Evolutionary conservation across 805 yeast genomes (phyloP), one percentile per base, ranked within the genome.

Genomic region (Saturnispora diversa): DNA sequence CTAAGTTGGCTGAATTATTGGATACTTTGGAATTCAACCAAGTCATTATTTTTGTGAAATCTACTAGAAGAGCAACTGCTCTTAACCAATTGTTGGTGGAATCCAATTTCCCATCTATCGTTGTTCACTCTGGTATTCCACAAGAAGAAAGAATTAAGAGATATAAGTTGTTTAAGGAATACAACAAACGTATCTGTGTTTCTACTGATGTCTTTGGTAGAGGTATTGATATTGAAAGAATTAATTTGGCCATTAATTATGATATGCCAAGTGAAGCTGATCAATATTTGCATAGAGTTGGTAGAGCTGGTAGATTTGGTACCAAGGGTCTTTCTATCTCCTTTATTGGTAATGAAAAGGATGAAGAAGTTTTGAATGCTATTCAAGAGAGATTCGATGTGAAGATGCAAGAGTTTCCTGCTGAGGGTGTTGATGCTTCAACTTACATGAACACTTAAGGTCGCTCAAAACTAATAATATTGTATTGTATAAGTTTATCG

Each of bases 251-350:
- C 47, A 87, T 90, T 72, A 92, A 90, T 74, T 90, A 90, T 67
- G 98, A 90, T 68, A 70, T 90, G 72, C 96, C 98, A 54, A 72
- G 66, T 50, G 97, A 88, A 70, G 95, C 97, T 50, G 97, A 90
- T 66, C 97, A 92, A 68, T 90, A 92, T 68, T 77, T 90, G 63
- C 98, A 90, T 73, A 86, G 98, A 72, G 98, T 90, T 49, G 98
- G 98, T 61, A 87, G 98, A 78, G 98, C 98, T 53, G 98, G 98
- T 69, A 88, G 98, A 76, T 90, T 90, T 58, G 98, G 98, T 72
- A 90, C 98, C 62, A 90, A 90, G 72, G 98, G 98, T 70, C 78
- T 92, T 56, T 94, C 97, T 40, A 75, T 92, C 44, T 85, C 96
- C 31, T 84, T 90, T 50, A 92, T 92, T 41, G 72, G 92, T 31